Conservation (phyloP, 2,329 filamentous ascomycete genomes). For the Aureobasidium sp. region DNA sequence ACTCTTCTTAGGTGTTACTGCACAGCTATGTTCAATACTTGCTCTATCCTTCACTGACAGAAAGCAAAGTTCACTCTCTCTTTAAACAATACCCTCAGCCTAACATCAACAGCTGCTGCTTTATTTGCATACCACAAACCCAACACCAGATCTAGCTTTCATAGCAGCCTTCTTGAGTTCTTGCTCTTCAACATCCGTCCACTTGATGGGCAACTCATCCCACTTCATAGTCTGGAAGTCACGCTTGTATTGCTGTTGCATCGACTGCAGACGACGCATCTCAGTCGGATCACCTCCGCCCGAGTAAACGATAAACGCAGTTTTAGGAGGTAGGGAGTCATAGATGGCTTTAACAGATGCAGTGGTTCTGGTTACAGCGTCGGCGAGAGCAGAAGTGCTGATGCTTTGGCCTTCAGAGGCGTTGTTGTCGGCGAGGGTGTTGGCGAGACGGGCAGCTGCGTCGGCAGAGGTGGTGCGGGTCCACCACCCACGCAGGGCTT, state of each 20-base stretch:
- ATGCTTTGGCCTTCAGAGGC: background rate
- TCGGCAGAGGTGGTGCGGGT: conserved; percentile 39
- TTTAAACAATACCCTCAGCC: no score
- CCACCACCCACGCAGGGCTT: conserved; percentile 52
- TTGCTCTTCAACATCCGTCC: conserved; percentile 57
- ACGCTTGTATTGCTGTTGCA: conserved; percentile 47
- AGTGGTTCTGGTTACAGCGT: conserved; percentile 42
- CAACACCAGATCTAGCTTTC: conserved; percentile 48
- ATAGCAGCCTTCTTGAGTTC: conserved; percentile 47
- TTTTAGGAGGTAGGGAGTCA: conserved; percentile 48
- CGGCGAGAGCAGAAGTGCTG: conserved; percentile 28
- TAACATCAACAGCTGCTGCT: background rate
- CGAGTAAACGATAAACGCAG: conserved; percentile 54
- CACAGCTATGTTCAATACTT: no score
- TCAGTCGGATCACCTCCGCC: conserved; percentile 54
- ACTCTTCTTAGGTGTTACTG: no score
- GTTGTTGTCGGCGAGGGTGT: background rate
- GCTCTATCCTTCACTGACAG: no score
- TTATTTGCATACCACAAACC: conserved; percentile 38
- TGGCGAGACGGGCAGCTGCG: conserved; percentile 24
- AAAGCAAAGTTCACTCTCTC: no score
- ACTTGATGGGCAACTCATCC: conserved; percentile 54
- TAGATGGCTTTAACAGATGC: conserved; percentile 44
- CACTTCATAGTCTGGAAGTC: conserved; percentile 54
- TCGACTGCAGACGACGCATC: conserved; percentile 44